Base-by-base conservation (phyloP, 768 basidiomycete species). In the Coprinopsis marcescibilis region DNA sequence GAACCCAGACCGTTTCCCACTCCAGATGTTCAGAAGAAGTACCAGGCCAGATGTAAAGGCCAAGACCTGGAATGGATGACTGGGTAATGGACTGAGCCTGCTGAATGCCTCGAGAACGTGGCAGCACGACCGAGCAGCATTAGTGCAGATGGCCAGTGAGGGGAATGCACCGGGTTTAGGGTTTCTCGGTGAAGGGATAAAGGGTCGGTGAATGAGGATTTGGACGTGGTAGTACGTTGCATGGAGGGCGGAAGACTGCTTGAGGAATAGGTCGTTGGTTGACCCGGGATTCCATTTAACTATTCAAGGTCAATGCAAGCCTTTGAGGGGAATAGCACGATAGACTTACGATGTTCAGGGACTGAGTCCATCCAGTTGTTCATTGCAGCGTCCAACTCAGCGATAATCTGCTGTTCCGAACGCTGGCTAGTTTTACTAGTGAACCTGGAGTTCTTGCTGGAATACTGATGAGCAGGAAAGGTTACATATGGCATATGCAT, bases 61-160 rank as follows among this genome's bases (percentile, higher is more conserved):
- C 1, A 60, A 58, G n/a, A 72, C 75, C 61, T 71, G 69, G 26
- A 69, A 30, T 4, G 59, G 54, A 4, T 68, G 62, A 35, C 68
- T 40, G 2, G 68, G 68, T 27, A 67, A 49, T 3, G 56, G 48
- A 21, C 63, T 57, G 10, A 67, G 60, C 48, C 57, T 62, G 39
- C 71, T 64, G 51, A 69, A 66, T 43, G 65, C 51, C 64, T 89
- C 86, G 15, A 85, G 61, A 23, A 92, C 74, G 57, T 84, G 85
- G 30, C 76, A 77, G 49, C 77, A 83, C 1, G 85, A 87, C 6
- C 87, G 71, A 1, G 90, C 85, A 0, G 90, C 81, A 50, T 90
- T 91, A n/a, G 83, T 80, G 60, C 89, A 91, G 44, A 92, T 90
- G 0, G 86, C 85, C 25, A 91, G 68, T 0, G 88, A 57, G 66